A percentile compares a stretch with the other conserved stretches of the same genome.
Conservation (phyloP, 2,329 filamentous ascomycete species). For the Calonectria pseudoreteaudii region DNA sequence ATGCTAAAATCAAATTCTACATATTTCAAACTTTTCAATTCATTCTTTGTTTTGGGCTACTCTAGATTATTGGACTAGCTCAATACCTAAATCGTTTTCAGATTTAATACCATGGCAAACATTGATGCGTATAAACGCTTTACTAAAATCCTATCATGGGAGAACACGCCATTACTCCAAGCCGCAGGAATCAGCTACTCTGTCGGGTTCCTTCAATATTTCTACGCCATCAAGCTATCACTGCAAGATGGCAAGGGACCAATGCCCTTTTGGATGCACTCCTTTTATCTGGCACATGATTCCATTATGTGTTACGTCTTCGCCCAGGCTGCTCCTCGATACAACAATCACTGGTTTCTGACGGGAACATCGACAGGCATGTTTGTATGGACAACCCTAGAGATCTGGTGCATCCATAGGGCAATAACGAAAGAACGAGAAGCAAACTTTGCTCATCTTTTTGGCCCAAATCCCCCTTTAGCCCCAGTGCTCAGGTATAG, state of each 20-base stretch:
- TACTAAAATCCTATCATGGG: neutral
- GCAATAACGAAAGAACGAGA: constrained; percentile 4
- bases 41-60: neutral
- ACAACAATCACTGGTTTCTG: constrained; percentile 3
- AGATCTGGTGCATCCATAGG: constrained; percentile 8
- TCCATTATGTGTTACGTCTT: constrained; percentile 5
- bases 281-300: constrained; percentile 9
- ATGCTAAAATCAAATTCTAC: neutral
- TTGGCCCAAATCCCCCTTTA: constrained; percentile 4
- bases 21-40: neutral
- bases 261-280: constrained; percentile 21
- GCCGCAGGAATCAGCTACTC: neutral
- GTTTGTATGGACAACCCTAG: constrained; percentile 1
- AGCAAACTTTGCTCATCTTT: neutral
- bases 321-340: neutral
- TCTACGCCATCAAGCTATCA: constrained; percentile 8
- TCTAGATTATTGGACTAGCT: neutral
- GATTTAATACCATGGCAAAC: neutral
- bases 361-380: neutral
- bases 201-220: constrained; percentile 18
- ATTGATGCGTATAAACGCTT: neutral
- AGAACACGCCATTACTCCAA: neutral
- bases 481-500: neutral
- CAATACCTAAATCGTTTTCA: neutral
- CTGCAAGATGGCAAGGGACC: constrained; percentile 13